A percentile compares a stretch with the other conserved stretches of the same genome.
phyloP scores from a whole-genome alignment of 257 asterid genomes.

The Solanum sparsipilum region DNA sequence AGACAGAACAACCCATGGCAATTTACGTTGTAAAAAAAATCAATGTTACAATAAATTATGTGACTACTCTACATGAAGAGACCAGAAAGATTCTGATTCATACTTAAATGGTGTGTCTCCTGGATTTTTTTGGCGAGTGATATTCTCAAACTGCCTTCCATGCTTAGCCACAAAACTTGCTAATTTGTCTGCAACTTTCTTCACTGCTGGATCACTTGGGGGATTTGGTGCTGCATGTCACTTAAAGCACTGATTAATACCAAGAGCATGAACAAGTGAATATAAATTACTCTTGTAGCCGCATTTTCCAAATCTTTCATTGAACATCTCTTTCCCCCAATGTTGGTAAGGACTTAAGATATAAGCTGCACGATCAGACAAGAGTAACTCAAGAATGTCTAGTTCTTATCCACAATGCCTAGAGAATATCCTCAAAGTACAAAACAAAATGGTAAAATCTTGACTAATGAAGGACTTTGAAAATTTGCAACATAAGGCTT shows the following conservation, averaged over 20 bases:
- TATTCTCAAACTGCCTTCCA: constrained; percentile 87
- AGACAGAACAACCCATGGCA: not conserved
- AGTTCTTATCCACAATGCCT: constrained; percentile 21
- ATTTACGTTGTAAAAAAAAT: not conserved
- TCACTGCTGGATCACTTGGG: constrained; percentile 95
- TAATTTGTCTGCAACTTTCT: constrained; percentile 78
- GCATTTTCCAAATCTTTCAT: constrained; percentile 75
- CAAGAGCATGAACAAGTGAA: constrained; percentile 76
- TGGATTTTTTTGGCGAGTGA: constrained; percentile 86
- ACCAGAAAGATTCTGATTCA: constrained; percentile 10
- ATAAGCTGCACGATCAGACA: constrained; percentile 82
- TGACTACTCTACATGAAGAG: not conserved
- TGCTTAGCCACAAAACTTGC: constrained; percentile 98
- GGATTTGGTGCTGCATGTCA: constrained; percentile 89
- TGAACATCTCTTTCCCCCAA: constrained; percentile 76
- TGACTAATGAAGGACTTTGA: not conserved
- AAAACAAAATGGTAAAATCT: not conserved
- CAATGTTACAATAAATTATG: not conserved
- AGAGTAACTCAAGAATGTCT: constrained; percentile 52
- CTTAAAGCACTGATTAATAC: constrained; percentile 93
- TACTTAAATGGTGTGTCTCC: constrained; percentile 97
- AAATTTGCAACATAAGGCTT: not conserved
- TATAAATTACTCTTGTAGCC: constrained; percentile 83
- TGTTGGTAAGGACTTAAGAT: constrained; percentile 49
- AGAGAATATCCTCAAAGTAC: constrained; percentile 6